Evolutionary conservation across 1,284 basidiomycete genomes (phyloP).

Genomic region (Ustilago curta): DNA sequence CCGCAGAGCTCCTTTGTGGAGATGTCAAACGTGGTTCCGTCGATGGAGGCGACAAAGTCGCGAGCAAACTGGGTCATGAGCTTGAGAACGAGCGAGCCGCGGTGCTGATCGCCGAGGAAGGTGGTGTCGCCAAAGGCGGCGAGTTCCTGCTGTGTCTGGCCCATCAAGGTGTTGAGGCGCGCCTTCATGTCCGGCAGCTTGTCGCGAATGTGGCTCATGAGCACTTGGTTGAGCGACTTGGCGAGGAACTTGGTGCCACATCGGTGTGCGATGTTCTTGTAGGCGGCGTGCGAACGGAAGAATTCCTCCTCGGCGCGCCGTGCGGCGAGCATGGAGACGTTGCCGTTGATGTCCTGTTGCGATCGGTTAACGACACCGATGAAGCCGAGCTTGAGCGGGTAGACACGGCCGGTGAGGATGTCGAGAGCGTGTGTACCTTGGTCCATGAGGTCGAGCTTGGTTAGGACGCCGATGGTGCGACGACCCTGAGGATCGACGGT

Average conservation of each 20-base stretch:
- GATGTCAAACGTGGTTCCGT: slow-evolving; percentile 96
- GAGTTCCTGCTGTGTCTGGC: slow-evolving; percentile 97
- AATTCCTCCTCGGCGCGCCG: slow-evolving; percentile 89
- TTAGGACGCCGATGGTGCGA: slow-evolving; percentile 93
- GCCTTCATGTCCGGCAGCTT: slow-evolving; percentile 99
- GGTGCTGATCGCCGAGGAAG: slow-evolving; percentile 90
- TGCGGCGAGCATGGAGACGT: slow-evolving; percentile 87
- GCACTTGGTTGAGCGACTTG: slow-evolving; percentile 91
- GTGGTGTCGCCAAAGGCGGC: slow-evolving; percentile 95
- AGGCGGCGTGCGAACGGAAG: slow-evolving; percentile 88
- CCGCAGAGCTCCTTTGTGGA: slow-evolving; percentile 99
- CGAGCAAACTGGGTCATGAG: slow-evolving; percentile 99
- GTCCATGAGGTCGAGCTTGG: slow-evolving; percentile 98
- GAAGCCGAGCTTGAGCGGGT: slow-evolving; percentile 96
- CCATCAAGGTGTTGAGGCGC: slow-evolving; percentile 96
- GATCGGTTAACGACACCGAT: slow-evolving; percentile 97
- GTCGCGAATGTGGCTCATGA: slow-evolving; percentile 98
- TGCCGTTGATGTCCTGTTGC: slow-evolving; percentile 95
- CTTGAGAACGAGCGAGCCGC: slow-evolving; percentile 74
- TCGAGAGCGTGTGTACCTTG: slow-evolving; percentile 97
- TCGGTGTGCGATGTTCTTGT: slow-evolving; percentile 95
- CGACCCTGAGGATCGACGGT: slow-evolving; percentile 94
- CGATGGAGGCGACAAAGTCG: slow-evolving; percentile 96
- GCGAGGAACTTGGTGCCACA: slow-evolving; percentile 96
- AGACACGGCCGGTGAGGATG: slow-evolving; percentile 93